These are phyloP conservation scores for Dothideomycetes sp. DNA, from an alignment of 2,329 filamentous ascomycete species.

Conservation along the genomic window DNA sequence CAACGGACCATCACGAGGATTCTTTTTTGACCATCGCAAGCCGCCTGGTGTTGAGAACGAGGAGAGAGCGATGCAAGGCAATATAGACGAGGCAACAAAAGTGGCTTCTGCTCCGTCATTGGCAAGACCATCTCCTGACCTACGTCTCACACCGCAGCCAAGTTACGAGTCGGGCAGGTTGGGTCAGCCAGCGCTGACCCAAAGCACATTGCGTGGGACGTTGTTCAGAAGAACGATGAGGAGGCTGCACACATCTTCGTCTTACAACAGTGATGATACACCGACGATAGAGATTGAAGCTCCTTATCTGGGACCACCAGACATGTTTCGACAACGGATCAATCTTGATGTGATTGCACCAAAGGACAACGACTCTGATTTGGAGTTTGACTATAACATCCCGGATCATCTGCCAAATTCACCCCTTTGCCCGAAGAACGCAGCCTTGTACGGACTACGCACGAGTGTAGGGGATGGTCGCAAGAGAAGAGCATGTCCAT, in stretches of 20 bases:
- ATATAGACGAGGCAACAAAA: not conserved
- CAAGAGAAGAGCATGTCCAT: slow-evolving; percentile 21
- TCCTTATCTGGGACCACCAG: not conserved
- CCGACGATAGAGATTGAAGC: too few species aligned
- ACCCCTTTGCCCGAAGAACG: slow-evolving; percentile 26
- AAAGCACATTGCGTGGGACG: too few species aligned
- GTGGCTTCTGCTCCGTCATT: too few species aligned
- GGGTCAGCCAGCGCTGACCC: too few species aligned
- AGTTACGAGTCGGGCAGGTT: too few species aligned
- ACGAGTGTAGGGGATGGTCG: slow-evolving; percentile 23
- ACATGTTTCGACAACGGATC: slow-evolving; percentile 8
- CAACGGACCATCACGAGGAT: slow-evolving; percentile 10
- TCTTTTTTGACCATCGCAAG: slow-evolving; percentile 17
- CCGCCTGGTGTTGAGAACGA: slow-evolving; percentile 1
- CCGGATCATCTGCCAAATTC: slow-evolving; percentile 33
- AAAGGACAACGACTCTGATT: slow-evolving; percentile 3
- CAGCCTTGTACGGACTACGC: slow-evolving; percentile 18
- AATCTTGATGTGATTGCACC: slow-evolving; percentile 5
- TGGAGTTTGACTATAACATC: slow-evolving; percentile 24
- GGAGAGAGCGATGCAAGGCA: not conserved
- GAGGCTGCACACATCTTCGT: too few species aligned
- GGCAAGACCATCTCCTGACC: too few species aligned
- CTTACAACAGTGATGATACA: too few species aligned
- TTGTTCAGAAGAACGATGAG: too few species aligned
- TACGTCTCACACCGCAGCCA: too few species aligned